Evolutionary conservation across 2,329 filamentous ascomycete species (phyloP), one percentile per base, ranked within the genome.

Genomic region (Podosphaera fusca): DNA sequence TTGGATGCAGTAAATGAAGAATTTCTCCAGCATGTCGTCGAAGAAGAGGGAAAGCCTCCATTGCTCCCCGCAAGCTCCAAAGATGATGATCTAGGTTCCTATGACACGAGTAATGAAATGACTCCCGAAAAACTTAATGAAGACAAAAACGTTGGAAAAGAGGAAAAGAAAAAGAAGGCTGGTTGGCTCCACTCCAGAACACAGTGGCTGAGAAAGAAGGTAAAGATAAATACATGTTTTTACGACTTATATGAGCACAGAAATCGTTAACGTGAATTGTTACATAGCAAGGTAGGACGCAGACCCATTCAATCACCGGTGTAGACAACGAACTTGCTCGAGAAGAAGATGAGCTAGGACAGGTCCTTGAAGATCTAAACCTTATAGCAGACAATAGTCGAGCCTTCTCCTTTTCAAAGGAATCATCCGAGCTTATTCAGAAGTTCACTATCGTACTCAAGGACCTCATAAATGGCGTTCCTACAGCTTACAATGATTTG

Each of bases 401-500:
- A 58, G 86, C 86, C 59, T 86, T 95, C 69, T 83, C 82, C 10
- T 77, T 95, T 58, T 86, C 85, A n/a, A 78, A 80, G 59, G 88
- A 94, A 63, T 90, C 87, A 0, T 81, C 87, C 60, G 83, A 87
- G 61, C 76, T 95, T 35, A 78, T 95, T 55, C 78, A 81, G 56
- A 80, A 82, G 60, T 98, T 98, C 74, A 94, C 87, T 1, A 75
- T 88, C 57, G 82, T 95, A 38, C 84, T 98, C 66, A 92, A 90
- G 67, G 92, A 98, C 67, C 78, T 95, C 14, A 79, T 92, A 64
- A 89, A 88, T 67, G 92, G 92, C 60, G 92, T 87, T 1, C 92
- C 92, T 2, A 95, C 90, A 0, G 92, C 92, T 2, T 95, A 94
- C 69, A 77, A 84, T 66, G 92, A 98, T 67, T 81, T 98, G n/a